Evolutionary conservation across 352 stramenopile species (phyloP).

Genomic region (Pythium inflatum): DNA sequence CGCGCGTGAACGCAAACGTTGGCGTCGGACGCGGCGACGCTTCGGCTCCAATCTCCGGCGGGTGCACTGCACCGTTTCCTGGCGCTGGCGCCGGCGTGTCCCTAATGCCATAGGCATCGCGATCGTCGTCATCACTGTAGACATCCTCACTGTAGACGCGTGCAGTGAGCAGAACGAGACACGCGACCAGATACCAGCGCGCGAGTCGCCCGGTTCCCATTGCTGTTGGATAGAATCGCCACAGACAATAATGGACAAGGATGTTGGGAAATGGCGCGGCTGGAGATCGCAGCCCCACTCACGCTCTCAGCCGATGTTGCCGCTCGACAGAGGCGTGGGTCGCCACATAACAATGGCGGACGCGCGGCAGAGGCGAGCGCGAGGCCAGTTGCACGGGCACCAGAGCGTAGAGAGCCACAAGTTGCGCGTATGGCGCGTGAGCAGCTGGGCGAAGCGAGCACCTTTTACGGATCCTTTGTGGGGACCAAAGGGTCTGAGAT

Average conservation of each 20-base stretch:
- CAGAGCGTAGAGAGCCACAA: not conserved
- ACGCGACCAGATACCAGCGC: not conserved
- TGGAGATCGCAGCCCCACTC: too few relatives aligned
- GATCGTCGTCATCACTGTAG: not conserved
- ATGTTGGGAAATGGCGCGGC: too few relatives aligned
- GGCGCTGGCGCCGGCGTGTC: not conserved
- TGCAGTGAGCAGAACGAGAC: not conserved
- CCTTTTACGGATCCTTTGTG: too few relatives aligned
- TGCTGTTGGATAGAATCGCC: too few relatives aligned
- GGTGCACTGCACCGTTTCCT: slow-evolving; percentile 13
- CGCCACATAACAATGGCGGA: too few relatives aligned
- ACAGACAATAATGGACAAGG: too few relatives aligned
- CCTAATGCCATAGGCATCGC: not conserved
- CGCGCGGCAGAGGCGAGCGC: not conserved
- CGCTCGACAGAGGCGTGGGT: too few relatives aligned
- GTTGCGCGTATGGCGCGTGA: not conserved
- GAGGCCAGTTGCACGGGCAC: not conserved
- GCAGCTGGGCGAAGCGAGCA: too few relatives aligned
- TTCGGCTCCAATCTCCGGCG: not conserved
- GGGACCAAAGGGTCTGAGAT: too few relatives aligned
- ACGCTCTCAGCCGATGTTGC: too few relatives aligned
- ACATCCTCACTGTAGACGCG: not conserved
- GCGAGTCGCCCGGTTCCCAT: too few relatives aligned
- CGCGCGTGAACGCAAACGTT: not conserved
- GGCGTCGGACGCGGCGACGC: not conserved